These are phyloP conservation scores for Lolium perenne DNA, from an alignment of 176 grass and related monocot genomes.

Conservation along the genomic window DNA sequence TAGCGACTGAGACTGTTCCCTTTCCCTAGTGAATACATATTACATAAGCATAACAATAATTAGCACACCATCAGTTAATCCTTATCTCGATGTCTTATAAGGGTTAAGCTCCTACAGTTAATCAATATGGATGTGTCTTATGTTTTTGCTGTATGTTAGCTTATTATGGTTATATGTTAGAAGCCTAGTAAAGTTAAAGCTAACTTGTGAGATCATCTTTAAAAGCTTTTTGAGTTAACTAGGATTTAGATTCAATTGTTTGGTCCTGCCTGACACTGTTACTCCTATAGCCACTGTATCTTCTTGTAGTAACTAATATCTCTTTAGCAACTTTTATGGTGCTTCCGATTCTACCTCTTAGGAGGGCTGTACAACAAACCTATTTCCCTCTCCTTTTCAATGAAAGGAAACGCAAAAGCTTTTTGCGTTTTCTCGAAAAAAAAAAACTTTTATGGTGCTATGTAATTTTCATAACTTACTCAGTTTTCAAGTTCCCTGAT, in stretches of 20 bases:
- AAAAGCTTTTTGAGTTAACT: background rate
- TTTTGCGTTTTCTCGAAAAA: no score
- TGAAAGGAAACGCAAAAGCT: no score
- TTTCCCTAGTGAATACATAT: background rate
- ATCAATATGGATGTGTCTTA: slow-evolving; percentile 1
- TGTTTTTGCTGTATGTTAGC: background rate
- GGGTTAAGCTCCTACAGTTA: background rate
- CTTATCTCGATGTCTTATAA: slow-evolving; percentile 4
- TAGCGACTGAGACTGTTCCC: background rate
- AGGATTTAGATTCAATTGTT: slow-evolving; percentile 4
- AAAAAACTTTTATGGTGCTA: background rate
- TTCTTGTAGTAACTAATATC: slow-evolving; percentile 9
- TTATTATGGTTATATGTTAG: background rate
- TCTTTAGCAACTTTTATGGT: background rate
- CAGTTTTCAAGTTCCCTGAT: background rate
- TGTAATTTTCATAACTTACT: background rate
- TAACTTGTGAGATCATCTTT: slow-evolving; percentile 1
- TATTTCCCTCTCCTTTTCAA: no score
- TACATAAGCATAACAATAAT: background rate
- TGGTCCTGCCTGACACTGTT: background rate
- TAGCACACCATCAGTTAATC: slow-evolving; percentile 7
- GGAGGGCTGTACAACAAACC: no score
- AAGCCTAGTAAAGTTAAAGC: background rate
- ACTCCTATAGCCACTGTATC: background rate
- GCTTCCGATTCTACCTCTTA: no score